Conservation (phyloP, 768 basidiomycete genomes). For the Multifurca ochricompacta region DNA sequence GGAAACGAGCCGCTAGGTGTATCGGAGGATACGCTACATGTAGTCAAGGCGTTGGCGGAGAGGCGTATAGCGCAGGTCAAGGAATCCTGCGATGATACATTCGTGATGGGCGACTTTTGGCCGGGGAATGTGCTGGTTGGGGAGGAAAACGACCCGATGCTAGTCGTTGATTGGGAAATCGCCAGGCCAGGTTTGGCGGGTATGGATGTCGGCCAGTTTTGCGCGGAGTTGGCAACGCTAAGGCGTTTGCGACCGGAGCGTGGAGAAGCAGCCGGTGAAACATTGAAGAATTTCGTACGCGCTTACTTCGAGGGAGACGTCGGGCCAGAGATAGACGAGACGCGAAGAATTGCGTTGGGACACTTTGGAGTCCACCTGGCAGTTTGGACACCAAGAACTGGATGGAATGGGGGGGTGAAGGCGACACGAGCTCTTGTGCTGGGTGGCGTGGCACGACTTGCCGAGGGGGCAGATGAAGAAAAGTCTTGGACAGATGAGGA, state of each 20-base stretch:
- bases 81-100: conserved; percentile 25
- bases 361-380: conserved; percentile 53
- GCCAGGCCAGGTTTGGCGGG: conserved; percentile 49
- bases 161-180: conserved; percentile 61
- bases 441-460: conserved; percentile 42
- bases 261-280: conserved; percentile 29
- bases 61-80: conserved; percentile 28
- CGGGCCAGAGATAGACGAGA: conserved; percentile 25
- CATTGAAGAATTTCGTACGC: conserved; percentile 39
- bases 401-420: conserved; percentile 42
- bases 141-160: conserved; percentile 27
- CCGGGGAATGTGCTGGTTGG: conserved; percentile 57
- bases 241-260: conserved; percentile 40
- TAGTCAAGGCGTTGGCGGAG: conserved; percentile 29
- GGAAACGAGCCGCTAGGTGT: conserved; percentile 36
- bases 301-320: conserved; percentile 33
- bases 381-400: conserved; percentile 39
- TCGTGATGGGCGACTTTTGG: conserved; percentile 68
- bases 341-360: conserved; percentile 31
- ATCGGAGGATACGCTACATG: conserved; percentile 30
- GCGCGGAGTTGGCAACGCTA: conserved; percentile 49
- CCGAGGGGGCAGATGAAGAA: conserved; percentile 20
- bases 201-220: conserved; percentile 56
- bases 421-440: conserved; percentile 40
- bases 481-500: conserved; percentile 15